Evolutionary conservation across 2,329 filamentous ascomycete genomes (phyloP).

Genomic region (Penicillium nordicum): DNA sequence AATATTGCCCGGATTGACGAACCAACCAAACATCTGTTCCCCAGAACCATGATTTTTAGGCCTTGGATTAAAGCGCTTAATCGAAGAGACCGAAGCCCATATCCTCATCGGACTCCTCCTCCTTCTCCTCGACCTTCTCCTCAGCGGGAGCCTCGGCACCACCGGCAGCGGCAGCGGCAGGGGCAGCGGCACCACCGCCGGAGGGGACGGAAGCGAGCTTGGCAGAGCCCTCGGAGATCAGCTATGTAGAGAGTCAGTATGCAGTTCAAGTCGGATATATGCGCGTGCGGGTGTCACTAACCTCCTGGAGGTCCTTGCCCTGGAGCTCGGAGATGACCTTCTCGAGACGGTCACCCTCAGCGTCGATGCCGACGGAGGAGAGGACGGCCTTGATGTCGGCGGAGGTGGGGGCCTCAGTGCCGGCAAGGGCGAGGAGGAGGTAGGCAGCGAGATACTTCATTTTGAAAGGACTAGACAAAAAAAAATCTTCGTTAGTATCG

Average conservation of each 20-base stretch:
- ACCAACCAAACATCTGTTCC: conserved; percentile 47
- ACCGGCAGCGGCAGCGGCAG: conserved; percentile 60
- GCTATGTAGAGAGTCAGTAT: conserved; percentile 50
- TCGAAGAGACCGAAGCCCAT: conserved; percentile 75
- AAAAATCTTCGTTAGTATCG: conserved; percentile 20
- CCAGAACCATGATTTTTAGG: conserved; percentile 61
- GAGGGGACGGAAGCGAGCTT: conserved; percentile 98
- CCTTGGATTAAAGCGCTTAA: conserved; percentile 38
- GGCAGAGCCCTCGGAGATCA: conserved; percentile 82
- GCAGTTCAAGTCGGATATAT: neutral
- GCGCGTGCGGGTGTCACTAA: conserved; percentile 46
- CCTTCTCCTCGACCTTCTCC: conserved; percentile 73
- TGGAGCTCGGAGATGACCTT: conserved; percentile 77
- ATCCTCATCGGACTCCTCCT: conserved; percentile 70
- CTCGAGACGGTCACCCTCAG: conserved; percentile 79
- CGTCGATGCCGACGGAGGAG: conserved; percentile 90
- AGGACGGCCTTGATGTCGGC: conserved; percentile 85
- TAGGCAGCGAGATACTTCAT: conserved; percentile 99
- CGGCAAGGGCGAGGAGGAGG: conserved; percentile 91
- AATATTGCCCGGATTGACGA: conserved; percentile 29
- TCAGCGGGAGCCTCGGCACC: conserved; percentile 64
- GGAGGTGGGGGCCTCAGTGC: conserved; percentile 84
- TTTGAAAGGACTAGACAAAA: conserved; percentile 51
- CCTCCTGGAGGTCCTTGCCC: conserved; percentile 76
- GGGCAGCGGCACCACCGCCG: conserved; percentile 61